Evolutionary conservation across 2,329 filamentous ascomycete species (phyloP).

Genomic region (Fusarium sambucinum): DNA sequence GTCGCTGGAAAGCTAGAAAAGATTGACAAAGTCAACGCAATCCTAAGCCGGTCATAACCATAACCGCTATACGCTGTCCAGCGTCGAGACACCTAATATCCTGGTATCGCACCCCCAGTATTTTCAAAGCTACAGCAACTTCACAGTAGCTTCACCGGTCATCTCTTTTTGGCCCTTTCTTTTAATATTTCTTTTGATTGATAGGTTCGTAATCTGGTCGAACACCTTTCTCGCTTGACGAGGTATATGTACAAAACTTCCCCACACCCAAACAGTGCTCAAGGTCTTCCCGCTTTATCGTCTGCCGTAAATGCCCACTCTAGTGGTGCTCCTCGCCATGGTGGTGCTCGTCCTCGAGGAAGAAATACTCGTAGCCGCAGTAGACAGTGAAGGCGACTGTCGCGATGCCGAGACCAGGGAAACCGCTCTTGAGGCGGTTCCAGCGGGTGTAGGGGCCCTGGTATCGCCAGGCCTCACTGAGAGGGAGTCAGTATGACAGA

Average conservation of each 20-base stretch:
- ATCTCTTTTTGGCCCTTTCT: not conserved
- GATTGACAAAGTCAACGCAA: not conserved
- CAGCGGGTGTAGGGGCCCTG: conserved; percentile 86
- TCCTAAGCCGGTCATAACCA: not conserved
- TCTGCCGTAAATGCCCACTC: conserved; percentile 40
- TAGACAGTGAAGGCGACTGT: conserved; percentile 92
- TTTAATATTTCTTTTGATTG: conserved; percentile 40
- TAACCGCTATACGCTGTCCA: not conserved
- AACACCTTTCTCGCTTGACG: conserved; percentile 31
- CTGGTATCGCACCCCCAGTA: not conserved
- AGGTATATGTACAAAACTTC: conserved; percentile 47
- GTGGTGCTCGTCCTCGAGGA: conserved; percentile 79
- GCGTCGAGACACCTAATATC: not conserved
- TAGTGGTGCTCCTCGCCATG: conserved; percentile 69
- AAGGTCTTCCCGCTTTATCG: conserved; percentile 21
- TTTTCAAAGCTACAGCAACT: not conserved
- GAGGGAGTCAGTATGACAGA: conserved; percentile 19
- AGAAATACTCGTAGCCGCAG: conserved; percentile 89
- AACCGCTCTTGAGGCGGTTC: conserved; percentile 87
- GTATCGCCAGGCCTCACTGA: conserved; percentile 95
- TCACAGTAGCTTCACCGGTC: not conserved
- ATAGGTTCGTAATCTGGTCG: conserved; percentile 35
- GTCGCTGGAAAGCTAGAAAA: not conserved
- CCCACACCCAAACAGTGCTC: conserved; percentile 18
- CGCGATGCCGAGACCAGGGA: conserved; percentile 93